Percentiles rank a stretch among this genome's conserved stretches.
Evolutionary conservation across 225 moss, liverwort and hornwort species (phyloP).

Genomic region (Pseudisothecium myosuroides): DNA sequence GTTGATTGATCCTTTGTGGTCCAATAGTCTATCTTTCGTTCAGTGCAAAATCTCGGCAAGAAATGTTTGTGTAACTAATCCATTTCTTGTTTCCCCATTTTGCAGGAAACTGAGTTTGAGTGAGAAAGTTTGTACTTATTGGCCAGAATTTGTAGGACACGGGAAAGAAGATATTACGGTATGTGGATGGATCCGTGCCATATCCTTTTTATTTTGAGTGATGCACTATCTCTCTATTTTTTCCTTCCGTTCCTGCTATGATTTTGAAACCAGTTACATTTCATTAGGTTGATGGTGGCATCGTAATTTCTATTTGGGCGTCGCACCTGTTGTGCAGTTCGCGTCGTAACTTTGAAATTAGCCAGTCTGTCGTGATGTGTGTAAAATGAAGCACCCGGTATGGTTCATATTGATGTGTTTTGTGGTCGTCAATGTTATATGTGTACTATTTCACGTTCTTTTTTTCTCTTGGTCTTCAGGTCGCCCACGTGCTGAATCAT

Average conservation of each 20-base stretch:
- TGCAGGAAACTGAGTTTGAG: slow-evolving; percentile 64
- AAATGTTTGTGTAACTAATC: not conserved
- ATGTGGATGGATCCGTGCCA: not conserved
- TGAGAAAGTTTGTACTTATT: slow-evolving; percentile 72
- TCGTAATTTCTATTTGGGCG: not conserved
- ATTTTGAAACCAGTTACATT: not conserved
- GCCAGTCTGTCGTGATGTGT: not conserved
- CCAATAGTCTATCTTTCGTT: not conserved
- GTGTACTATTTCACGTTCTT: not conserved
- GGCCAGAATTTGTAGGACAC: slow-evolving; percentile 82
- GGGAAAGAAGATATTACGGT: slow-evolving; percentile 85
- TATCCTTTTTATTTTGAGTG: not conserved
- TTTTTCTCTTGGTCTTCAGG: slow-evolving; percentile 26
- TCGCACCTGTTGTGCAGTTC: not conserved
- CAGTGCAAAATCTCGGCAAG: not conserved
- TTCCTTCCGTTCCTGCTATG: not conserved
- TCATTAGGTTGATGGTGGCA: not conserved
- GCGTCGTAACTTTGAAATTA: not conserved
- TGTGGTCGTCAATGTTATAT: not conserved
- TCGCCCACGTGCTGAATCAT: slow-evolving; percentile 92
- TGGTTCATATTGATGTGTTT: not conserved
- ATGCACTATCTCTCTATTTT: not conserved
- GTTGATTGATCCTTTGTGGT: not conserved
- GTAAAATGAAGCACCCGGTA: not conserved
- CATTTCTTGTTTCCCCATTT: not conserved